A percentile compares a stretch with the other conserved stretches of the same genome.
phyloP scores from a whole-genome alignment of 2,329 filamentous ascomycete species.

The Aspergillus nomiae region DNA sequence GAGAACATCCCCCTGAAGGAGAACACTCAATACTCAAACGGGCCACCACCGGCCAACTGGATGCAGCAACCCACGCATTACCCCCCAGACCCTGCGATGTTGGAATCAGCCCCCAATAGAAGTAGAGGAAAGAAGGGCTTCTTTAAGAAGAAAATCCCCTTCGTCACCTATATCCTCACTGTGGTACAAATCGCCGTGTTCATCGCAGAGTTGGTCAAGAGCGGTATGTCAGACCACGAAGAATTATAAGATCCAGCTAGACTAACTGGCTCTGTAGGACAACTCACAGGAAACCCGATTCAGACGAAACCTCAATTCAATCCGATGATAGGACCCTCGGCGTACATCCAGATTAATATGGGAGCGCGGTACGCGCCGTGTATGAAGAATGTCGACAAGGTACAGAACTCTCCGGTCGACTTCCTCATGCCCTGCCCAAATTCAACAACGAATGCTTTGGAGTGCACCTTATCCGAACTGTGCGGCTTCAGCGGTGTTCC shows the following conservation, averaged over 20 bases:
- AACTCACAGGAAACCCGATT: conserved; percentile 71
- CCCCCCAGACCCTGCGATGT: conserved; percentile 54
- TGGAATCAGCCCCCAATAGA: conserved; percentile 22
- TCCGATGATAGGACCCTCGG: conserved; percentile 93
- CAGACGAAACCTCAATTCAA: conserved; percentile 83
- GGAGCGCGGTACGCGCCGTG: conserved; percentile 89
- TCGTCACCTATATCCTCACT: conserved; percentile 80
- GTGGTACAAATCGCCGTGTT: conserved; percentile 80
- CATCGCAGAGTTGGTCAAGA: conserved; percentile 82
- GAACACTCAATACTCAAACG: conserved; percentile 37
- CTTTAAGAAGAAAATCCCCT: conserved; percentile 66
- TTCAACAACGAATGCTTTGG: conserved; percentile 62
- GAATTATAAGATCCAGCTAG: background rate
- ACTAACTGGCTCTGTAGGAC: conserved; percentile 50
- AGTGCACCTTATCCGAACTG: conserved; percentile 74
- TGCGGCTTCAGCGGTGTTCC: conserved; percentile 82
- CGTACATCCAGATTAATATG: conserved; percentile 93
- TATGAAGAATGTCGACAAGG: conserved; percentile 72
- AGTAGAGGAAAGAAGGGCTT: conserved; percentile 50
- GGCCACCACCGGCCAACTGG: conserved; percentile 37
- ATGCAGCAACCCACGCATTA: conserved; percentile 48
- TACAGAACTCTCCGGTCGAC: conserved; percentile 39
- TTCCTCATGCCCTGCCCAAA: conserved; percentile 77
- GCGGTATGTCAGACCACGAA: conserved; percentile 59
- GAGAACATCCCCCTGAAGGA: conserved; percentile 47